Conservation (phyloP, 108 stramenopile species). For the Nitzschia sp. region DNA sequence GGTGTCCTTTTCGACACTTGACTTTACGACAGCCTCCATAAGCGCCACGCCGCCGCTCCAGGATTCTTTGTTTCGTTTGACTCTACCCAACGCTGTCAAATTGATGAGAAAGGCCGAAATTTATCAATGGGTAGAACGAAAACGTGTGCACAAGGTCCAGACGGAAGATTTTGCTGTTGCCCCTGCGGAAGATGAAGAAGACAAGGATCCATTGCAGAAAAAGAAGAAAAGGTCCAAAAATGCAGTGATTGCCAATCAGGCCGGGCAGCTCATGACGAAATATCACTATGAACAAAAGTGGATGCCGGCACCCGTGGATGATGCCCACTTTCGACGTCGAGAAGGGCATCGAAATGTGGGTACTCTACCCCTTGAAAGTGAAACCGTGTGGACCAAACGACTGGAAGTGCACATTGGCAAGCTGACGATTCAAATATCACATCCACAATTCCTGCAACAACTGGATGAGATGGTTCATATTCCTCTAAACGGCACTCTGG, state of each 20-base stretch:
- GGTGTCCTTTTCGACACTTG: not conserved
- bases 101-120: not conserved
- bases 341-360: not conserved
- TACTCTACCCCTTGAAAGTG: not conserved
- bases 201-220: not conserved
- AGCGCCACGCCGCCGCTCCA: not conserved
- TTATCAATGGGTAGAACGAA: conserved; percentile 7
- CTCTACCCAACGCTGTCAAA: not conserved
- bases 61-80: not conserved
- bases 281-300: not conserved
- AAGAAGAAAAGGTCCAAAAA: not conserved
- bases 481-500: not conserved
- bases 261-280: not conserved
- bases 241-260: not conserved
- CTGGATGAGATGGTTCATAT: not conserved
- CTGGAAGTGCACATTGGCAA: not conserved
- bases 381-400: not conserved
- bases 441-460: conserved; percentile 1
- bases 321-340: not conserved
- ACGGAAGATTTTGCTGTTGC: too few species aligned
- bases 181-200: not conserved
- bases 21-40: not conserved
- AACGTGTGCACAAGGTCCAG: not conserved
- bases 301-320: not conserved
- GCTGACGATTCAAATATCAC: not conserved